Evolutionary conservation across 192 early-diverging fungal genomes (phyloP), one percentile per base, ranked within the genome.

Genomic region (Coemansia sp.): DNA sequence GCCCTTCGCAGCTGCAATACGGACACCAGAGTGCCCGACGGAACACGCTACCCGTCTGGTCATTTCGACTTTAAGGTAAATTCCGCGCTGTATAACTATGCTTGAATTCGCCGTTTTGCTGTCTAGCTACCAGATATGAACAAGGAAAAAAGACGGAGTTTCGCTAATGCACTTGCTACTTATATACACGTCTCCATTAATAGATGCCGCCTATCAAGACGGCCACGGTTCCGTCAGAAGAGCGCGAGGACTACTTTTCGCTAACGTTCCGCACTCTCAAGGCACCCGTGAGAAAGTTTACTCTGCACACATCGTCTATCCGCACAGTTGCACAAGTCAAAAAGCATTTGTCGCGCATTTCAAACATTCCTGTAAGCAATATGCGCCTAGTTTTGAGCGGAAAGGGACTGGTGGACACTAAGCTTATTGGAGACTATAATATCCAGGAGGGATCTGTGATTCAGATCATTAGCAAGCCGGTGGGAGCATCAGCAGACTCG

Each of bases 401-500:
- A 12, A 76, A 76, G 53, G 73, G 73, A 0, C 51, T 76, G 55
- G 73, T 76, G 22, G 73, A 76, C 42, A 14, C 55, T 0, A 76
- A 76, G 47, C 67, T 76, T 14, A 76, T 76, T 24, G 73, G 73
- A 22, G 73, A 76, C 53, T 76, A 76, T 46, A 34, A 55, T 21
- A 61, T 76, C 19, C 62, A 48, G 2, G 34, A 57, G n/a, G 49
- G 59, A 49, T 59, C 66, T 0, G 73, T 76, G 14, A 69, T 76
- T 34, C 73, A 76, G 59, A 76, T 76, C 30, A 69, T 76, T 22
- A 59, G 52, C 27, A 65, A 61, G 45, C 59, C 73, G 15, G 51
- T 56, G 2, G 66, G 49, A 2, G 23, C 44, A 19, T 40, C 62
- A 8, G 30, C 43, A 13, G 25, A 42, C 1, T 33, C 61, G 39